Percentiles rank a stretch among this genome's conserved stretches.
Conservation (phyloP, 2,329 filamentous ascomycete genomes). For the Botrytis porri region DNA sequence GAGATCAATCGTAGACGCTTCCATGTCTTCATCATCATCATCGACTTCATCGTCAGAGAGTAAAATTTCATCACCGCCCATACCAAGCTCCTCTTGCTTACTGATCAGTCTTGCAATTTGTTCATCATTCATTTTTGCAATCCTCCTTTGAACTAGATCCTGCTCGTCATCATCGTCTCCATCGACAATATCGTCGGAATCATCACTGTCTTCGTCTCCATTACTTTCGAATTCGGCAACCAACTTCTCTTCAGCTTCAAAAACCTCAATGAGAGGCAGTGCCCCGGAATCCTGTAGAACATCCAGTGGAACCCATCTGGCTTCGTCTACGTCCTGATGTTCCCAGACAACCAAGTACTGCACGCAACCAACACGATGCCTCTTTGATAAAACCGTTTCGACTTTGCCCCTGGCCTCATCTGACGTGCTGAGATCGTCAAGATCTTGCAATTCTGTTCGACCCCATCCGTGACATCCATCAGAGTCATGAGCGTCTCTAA, state of each 20-base stretch:
- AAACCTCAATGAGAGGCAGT: conserved; percentile 36
- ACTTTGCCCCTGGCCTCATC: conserved; percentile 45
- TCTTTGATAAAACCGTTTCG: conserved; percentile 44
- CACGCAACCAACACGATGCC: conserved; percentile 43
- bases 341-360: conserved; percentile 53
- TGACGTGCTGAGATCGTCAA: conserved; percentile 50
- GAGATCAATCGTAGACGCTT: conserved; percentile 5
- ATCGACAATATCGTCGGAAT: conserved; percentile 23
- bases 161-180: conserved; percentile 41
- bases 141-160: conserved; percentile 37
- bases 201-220: conserved; percentile 35
- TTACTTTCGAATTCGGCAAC: conserved; percentile 38
- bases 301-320: conserved; percentile 46
- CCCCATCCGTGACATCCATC: conserved; percentile 41
- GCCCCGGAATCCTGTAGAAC: conserved; percentile 37
- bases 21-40: conserved; percentile 35
- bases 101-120: conserved; percentile 58
- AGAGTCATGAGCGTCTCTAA: conserved; percentile 5
- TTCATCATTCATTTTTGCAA: conserved; percentile 57
- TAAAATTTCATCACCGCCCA: conserved; percentile 56
- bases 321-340: conserved; percentile 45
- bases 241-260: conserved; percentile 38
- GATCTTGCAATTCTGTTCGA: conserved; percentile 45
- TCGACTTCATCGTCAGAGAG: conserved; percentile 48
- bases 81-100: conserved; percentile 62